phyloP scores from a whole-genome alignment of 2,329 filamentous ascomycete genomes.

The Sclerotinia glacialis region DNA sequence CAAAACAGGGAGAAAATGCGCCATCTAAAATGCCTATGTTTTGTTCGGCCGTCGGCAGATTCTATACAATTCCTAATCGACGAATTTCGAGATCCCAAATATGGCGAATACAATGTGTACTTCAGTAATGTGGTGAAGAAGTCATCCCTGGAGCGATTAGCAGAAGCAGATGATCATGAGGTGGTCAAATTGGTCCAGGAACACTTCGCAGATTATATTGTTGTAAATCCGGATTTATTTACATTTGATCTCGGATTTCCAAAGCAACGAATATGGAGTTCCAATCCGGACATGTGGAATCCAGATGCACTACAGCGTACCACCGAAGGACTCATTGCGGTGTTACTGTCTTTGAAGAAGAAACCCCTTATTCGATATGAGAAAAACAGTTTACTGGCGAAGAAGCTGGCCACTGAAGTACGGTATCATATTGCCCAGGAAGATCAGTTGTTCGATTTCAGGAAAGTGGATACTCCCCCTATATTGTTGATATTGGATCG shows the following conservation, averaged over 20 bases:
- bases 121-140: conserved; percentile 99
- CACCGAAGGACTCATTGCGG: conserved; percentile 80
- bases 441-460: conserved; percentile 93
- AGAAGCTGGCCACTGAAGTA: conserved; percentile 90
- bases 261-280: conserved; percentile 74
- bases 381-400: conserved; percentile 83
- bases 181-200: conserved; percentile 93
- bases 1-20: conserved; percentile 92
- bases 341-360: conserved; percentile 89
- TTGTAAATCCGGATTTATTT: conserved; percentile 92
- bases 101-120: conserved; percentile 95
- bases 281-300: conserved; percentile 84
- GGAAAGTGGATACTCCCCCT: conserved; percentile 89
- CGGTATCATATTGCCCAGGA: conserved; percentile 93
- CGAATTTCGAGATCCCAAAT: conserved; percentile 92
- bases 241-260: conserved; percentile 73
- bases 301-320: conserved; percentile 80
- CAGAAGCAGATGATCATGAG: conserved; percentile 96
- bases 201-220: conserved; percentile 92
- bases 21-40: conserved; percentile 88
- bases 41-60: conserved; percentile 86
- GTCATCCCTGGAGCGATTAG: conserved; percentile 86
- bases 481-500: conserved; percentile 88
- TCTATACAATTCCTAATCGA: conserved; percentile 93
- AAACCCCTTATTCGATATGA: conserved; percentile 92